Evolutionary conservation across 2,329 filamentous ascomycete genomes (phyloP).

Genomic region (Fusarium agapanthi): DNA sequence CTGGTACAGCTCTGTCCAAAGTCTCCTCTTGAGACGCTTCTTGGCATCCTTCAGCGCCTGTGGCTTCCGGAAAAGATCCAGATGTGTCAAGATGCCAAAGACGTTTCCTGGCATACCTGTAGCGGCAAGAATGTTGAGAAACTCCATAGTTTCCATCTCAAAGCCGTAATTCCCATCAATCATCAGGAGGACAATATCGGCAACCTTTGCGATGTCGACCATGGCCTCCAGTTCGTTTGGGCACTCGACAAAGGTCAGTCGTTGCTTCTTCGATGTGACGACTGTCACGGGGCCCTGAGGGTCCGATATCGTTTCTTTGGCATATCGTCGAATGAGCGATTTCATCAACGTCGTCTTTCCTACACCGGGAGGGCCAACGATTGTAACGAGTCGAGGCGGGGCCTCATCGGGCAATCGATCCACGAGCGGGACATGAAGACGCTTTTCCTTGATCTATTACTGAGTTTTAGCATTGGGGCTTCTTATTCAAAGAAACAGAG

Average conservation of each 20-base stretch:
- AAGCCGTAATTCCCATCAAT: conserved; percentile 99
- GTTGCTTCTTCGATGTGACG: conserved; percentile 93
- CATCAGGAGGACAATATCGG: conserved; percentile 96
- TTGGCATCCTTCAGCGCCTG: conserved; percentile 92
- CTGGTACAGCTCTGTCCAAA: conserved; percentile 97
- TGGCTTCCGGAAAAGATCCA: conserved; percentile 94
- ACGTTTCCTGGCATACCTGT: conserved; percentile 99
- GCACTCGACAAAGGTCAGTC: conserved; percentile 95
- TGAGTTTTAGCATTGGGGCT: conserved; percentile 35
- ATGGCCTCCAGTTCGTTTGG: conserved; percentile 96
- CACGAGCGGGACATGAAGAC: conserved; percentile 94
- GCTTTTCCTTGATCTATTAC: conserved; percentile 86
- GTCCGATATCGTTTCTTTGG: conserved; percentile 91
- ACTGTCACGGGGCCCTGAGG: conserved; percentile 94
- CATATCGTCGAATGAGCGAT: conserved; percentile 90
- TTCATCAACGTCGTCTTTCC: conserved; percentile 97
- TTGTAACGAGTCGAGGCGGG: conserved; percentile 89
- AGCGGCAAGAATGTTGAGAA: conserved; percentile 89
- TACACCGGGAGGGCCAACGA: conserved; percentile 93
- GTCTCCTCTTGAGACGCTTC: conserved; percentile 92
- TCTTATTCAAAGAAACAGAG: background rate
- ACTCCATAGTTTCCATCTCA: conserved; percentile 99
- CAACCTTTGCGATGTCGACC: conserved; percentile 97
- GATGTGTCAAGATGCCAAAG: conserved; percentile 94
- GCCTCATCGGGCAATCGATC: conserved; percentile 96